Conservation (phyloP, 768 basidiomycete genomes). For the Mycena kentingensis region DNA sequence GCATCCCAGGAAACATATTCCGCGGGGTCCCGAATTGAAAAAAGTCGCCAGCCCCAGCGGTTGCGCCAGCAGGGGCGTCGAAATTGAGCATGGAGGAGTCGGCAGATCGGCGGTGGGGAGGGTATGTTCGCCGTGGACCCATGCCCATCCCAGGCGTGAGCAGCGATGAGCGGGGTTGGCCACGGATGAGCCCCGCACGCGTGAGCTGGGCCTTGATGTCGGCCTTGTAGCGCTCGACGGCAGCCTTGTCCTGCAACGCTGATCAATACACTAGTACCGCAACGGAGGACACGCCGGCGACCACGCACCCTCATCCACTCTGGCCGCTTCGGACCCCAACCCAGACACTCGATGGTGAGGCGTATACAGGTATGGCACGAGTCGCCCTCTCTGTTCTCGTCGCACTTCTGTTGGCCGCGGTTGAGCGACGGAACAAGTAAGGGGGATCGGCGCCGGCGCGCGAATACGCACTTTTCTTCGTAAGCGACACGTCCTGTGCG, state of each 20-base stretch:
- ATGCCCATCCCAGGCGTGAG: slow-evolving; percentile 31
- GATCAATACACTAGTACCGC: slow-evolving; percentile 19
- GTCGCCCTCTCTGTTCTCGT: slow-evolving; percentile 79
- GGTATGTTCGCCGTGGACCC: slow-evolving; percentile 26
- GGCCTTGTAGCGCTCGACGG: slow-evolving; percentile 80
- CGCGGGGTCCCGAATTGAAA: slow-evolving; percentile 25
- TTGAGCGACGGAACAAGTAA: not conserved
- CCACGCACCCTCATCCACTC: slow-evolving; percentile 82
- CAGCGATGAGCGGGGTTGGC: slow-evolving; percentile 70
- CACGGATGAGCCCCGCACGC: slow-evolving; percentile 76
- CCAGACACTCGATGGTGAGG: slow-evolving; percentile 78
- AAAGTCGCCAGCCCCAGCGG: slow-evolving; percentile 10
- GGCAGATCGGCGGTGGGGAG: slow-evolving; percentile 37
- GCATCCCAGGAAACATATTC: slow-evolving; percentile 43
- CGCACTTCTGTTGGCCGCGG: slow-evolving; percentile 68
- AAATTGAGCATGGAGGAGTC: slow-evolving; percentile 24
- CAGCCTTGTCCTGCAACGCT: slow-evolving; percentile 69
- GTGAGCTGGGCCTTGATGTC: slow-evolving; percentile 82
- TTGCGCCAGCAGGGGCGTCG: slow-evolving; percentile 27
- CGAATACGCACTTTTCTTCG: slow-evolving; percentile 69
- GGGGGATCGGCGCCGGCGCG: not conserved
- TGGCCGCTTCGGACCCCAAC: slow-evolving; percentile 84
- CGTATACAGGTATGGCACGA: slow-evolving; percentile 82
- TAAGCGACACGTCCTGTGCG: slow-evolving; percentile 75
- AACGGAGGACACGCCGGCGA: slow-evolving; percentile 1